Base-by-base conservation (phyloP, 1,139 yeast genomes). In the Yamadazyma aaseri region DNA sequence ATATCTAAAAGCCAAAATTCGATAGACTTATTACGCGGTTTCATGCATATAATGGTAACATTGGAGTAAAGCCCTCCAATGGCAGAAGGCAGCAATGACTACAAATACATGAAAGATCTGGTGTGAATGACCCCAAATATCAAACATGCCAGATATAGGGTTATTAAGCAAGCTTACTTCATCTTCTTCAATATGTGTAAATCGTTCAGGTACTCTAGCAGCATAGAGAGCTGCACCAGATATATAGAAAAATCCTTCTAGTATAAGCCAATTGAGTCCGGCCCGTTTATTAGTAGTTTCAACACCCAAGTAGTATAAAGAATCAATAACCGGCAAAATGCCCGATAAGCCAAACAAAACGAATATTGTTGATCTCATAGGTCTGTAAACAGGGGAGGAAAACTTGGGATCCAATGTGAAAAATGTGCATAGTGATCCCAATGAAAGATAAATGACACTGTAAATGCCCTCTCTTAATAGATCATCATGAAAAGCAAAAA, bases 61-160 rank as follows among this genome's bases (percentile, higher is more conserved):
- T 8, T 69, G 70, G n/a, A 77, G 51, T 24, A 87, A 61, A 0
- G 83, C 95, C 35, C 51, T 64, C 60, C 84, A 78, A 58, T 89
- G 97, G 41, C 84, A 81, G 39, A 63, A 65, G 0, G 95, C 95
- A 3, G 96, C 96, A 6, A 80, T 47, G 0, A 89, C 92, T 3
- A 90, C 96, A 51, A 85, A 60, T 3, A 85, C 60, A 55, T 89
- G 97, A 55, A 89, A 89, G 15, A 89, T 74, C 55, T 90, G 97
- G 55, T 89, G 97, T 3, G 95, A 84, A 46, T 86, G 85, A 1
- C 96, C 96, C 62, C 78, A 71, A 10, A 79, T 54, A 49, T 89
- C 96, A 53, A 75, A 84, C 17, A 39, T 62, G 3, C 72, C 73
- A 0, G 50, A 39, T 4, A 38, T 25, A 2, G 62, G 55, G 20